Base-by-base conservation (phyloP, 371 early-diverging fungal genomes). In the Ordospora pajunii region DNA sequence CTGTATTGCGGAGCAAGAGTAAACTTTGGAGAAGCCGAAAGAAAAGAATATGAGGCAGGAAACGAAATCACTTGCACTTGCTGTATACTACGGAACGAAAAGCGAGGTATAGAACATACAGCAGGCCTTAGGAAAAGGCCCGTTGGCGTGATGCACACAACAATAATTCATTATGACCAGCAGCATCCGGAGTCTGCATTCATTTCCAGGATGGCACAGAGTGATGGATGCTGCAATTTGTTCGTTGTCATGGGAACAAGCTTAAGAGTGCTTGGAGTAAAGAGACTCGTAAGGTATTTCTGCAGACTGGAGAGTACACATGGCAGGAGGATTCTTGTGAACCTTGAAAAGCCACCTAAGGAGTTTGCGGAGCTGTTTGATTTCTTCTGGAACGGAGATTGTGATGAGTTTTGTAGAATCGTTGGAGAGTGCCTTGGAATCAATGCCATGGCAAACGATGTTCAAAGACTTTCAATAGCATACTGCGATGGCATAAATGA, bases 211-310 rank as follows among this genome's bases (percentile, higher is more conserved):
- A 58, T 81, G 43, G 48, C 65, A 14, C 12, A 53, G 44, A 44
- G 68, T 27, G 74, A 77, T 58, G 53, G 10, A 17, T 19, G 87
- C 46, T 88, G 85, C 75, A 92, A 94, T 82, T 81, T 96, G 14
- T 81, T 96, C 73, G 86, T 98, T 67, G 92, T 98, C 21, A 92
- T 97, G 88, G 99, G 99, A 25, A 98, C 99, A 12, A 91, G 92
- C 7, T 88, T 98, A 19, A 93, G 92, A 80, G 92, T 96, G 21
- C 88, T 89, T 77, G 97, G 96, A 0, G 88, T 95, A 45, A 91
- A 91, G 67, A 86, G 88, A 79, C 87, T 97, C 44, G 90, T 95
- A 42, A 90, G 90, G 79, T 88, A 90, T 45, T 87, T 93, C 44
- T 49, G 32, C 14, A 77, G 67, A 51, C 50, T 37, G n/a, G 45